Evolutionary conservation across 495 filamentous ascomycete genomes (phyloP), one percentile per base, ranked within the genome.

Genomic region (Penicillium macrosclerotiorum): DNA sequence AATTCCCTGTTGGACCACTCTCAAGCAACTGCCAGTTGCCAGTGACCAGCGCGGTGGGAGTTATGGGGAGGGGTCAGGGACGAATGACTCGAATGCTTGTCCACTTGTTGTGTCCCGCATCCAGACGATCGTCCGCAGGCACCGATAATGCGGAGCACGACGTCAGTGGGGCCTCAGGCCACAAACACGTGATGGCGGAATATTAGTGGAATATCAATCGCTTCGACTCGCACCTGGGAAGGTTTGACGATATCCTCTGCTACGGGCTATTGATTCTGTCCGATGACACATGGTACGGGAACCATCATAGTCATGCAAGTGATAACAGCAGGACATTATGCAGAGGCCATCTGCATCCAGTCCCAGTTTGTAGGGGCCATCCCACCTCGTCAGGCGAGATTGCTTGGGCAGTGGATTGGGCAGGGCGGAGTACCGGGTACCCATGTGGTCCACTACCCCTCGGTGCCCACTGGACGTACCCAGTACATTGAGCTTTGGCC

Each of bases 61-160:
- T 38, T 22, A 9, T 13, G 3, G n/a, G n/a, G n/a, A 24, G 12
- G 7, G 36, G 36, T 22, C 16, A 14, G 5, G 1, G 36, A 38
- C n/a, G n/a, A 22, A 19, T 38, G 1, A n/a, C n/a, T 25, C 11
- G 20, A 38, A 14, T 11, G 22, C n/a, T 27, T 27, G 25, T 27
- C n/a, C 5, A 38, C 20, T n/a, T n/a, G n/a, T n/a, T n/a, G n/a
- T n/a, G n/a, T n/a, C 20, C 9, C 25, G 7, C 5, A 13, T 26
- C 24, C 26, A 23, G 3, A 11, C 27, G 20, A 36, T 29, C 32
- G 31, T 26, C 17, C 3, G 8, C 20, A 23, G 33, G 36, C 36
- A 33, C 16, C 46, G 35, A 52, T 44, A 50, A 57, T 52, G 54
- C 49, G 46, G 54, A 57, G 40, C 36, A 16, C 54, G 50, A 58